Evolutionary conservation across 2,329 filamentous ascomycete species (phyloP).

Genomic region (Sclerotinia spermophila): DNA sequence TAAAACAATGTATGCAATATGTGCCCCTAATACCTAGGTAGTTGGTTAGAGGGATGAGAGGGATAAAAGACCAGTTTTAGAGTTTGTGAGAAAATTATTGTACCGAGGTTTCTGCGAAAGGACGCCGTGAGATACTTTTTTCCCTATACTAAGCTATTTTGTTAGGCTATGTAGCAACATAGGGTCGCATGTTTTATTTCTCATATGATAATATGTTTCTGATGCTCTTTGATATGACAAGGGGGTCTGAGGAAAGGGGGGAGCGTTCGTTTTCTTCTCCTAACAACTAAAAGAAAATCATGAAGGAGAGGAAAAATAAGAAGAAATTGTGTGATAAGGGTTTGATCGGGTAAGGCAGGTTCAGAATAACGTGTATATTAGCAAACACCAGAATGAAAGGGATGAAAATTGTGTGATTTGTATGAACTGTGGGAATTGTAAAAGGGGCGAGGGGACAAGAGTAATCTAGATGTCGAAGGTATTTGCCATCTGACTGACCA

Average conservation of each 20-base stretch:
- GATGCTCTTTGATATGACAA: background rate
- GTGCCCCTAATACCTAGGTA: background rate
- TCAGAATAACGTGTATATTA: background rate
- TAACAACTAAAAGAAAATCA: background rate
- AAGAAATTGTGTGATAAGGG: background rate
- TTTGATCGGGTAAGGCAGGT: background rate
- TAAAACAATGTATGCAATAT: background rate
- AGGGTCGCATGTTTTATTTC: background rate
- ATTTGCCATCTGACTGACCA: background rate
- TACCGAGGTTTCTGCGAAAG: background rate
- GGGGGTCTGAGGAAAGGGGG: too few species aligned
- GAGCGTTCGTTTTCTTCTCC: background rate
- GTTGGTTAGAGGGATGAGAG: background rate
- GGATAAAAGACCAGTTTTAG: background rate
- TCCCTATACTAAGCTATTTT: background rate
- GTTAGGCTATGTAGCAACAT: background rate
- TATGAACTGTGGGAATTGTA: background rate
- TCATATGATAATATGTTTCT: background rate
- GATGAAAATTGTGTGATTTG: background rate
- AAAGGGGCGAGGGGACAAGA: background rate
- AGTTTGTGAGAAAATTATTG: background rate
- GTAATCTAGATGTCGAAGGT: background rate
- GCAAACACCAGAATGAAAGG: background rate
- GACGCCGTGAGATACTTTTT: background rate
- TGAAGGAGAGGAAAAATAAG: background rate